Base-by-base conservation (phyloP, 305 asterid genomes). In the Solanum hybrid region DNA sequence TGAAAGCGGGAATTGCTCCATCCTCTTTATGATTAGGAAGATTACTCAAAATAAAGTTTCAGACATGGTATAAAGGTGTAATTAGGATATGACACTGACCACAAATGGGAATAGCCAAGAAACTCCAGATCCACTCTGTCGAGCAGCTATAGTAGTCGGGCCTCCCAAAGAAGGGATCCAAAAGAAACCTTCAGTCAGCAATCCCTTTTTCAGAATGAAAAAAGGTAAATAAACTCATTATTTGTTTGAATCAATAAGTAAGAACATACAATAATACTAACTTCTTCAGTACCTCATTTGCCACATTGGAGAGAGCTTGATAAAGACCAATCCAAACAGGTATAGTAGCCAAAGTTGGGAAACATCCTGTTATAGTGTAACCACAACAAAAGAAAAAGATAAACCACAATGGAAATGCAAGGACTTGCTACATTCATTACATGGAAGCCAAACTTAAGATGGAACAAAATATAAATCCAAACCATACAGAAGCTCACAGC, bases 111-210 rank as follows among this genome's bases (percentile, higher is more conserved):
- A 87, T 79, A 98, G 92, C 99, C 99, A 98, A 88, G 99, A 98
- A 91, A 98, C 94, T 88, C 98, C 99, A 71, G 99, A 81, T 90
- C 99, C 99, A 91, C 97, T 98, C 92, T 96, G 99, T 82, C 99
- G 96, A 89, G 99, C 99, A 90, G 99, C 99, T 91, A 98, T 95
- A 64, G 99, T 88, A 82, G 99, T 98, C 79, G 99, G 99, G 88
- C 99, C 99, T 86, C 99, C 99, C 98, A 98, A 91, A 90, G 99
- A 98, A 90, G 99, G 99, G 91, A 98, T 98, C 99, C 99, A 98
- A 91, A 98, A 96, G 95, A 98, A 98, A 90, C 99, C 99, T 93
- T 98, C 99, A 14, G 99, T 98, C 76, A 98, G 94, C 92, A 98
- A 91, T 90, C 99, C 99, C 99, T 96, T 92, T 71, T 88, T 69